A percentile compares a stretch with the other conserved stretches of the same genome.
phyloP scores from a whole-genome alignment of 192 early-diverging fungal genomes.

The Mortierella hygrophila region DNA sequence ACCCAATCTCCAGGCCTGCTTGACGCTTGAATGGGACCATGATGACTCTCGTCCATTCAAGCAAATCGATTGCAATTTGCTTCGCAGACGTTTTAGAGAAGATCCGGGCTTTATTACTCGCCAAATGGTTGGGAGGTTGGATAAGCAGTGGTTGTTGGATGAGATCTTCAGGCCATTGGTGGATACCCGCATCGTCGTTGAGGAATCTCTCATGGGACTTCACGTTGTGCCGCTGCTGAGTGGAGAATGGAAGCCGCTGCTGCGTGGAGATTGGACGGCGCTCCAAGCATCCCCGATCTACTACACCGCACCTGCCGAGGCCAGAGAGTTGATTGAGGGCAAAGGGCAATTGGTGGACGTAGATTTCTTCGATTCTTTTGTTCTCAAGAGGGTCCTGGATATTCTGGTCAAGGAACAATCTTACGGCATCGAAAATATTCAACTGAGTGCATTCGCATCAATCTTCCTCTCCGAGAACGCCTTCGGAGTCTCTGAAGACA shows the following conservation, averaged over 20 bases:
- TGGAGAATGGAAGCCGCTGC: not conserved
- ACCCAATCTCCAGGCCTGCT: not conserved
- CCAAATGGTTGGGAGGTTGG: not conserved
- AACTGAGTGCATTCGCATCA: not conserved
- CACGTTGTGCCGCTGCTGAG: not conserved
- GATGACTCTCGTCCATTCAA: not conserved
- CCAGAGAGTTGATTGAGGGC: not conserved
- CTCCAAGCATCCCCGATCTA: not conserved
- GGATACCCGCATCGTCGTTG: not conserved
- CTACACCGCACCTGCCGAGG: not conserved
- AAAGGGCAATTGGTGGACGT: not conserved
- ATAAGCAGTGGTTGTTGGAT: not conserved
- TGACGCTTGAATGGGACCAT: not conserved
- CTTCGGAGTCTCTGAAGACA: not conserved
- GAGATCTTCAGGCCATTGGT: not conserved
- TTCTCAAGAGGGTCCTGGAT: not conserved
- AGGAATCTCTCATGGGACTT: not conserved
- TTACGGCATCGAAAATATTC: not conserved
- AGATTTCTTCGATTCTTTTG: not conserved
- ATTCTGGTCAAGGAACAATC: not conserved
- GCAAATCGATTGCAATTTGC: not conserved
- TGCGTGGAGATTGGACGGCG: not conserved
- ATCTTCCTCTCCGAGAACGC: conserved; percentile 11
- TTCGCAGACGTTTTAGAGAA: not conserved
- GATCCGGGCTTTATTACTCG: not conserved